Evolutionary conservation across 176 grass and related monocot genomes (phyloP).

Genomic region (Carex parvula): DNA sequence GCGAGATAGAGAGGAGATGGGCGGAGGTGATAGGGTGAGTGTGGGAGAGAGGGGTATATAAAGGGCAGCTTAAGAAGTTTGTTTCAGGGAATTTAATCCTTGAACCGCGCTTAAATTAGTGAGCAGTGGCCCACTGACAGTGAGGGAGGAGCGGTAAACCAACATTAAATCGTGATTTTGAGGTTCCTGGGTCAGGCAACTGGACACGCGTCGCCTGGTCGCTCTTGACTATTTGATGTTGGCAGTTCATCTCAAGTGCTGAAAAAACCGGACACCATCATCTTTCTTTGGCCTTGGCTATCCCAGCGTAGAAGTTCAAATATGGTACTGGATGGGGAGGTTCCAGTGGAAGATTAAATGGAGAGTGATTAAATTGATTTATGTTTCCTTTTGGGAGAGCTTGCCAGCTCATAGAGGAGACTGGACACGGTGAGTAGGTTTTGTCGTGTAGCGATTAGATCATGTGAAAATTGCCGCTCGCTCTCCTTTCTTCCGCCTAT

Average conservation of each 20-base stretch:
- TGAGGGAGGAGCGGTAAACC: not conserved
- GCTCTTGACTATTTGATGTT: not conserved
- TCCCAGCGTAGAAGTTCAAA: not conserved
- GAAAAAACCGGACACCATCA: not conserved
- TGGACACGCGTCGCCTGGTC: constrained; percentile 21
- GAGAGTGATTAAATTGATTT: not conserved
- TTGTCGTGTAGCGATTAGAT: constrained; percentile 17
- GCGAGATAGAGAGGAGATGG: not conserved
- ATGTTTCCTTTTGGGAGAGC: constrained; percentile 17
- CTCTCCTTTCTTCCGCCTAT: not conserved
- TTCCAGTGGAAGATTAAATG: not conserved
- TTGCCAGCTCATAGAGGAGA: constrained; percentile 25
- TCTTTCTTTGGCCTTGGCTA: no score
- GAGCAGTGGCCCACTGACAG: not conserved
- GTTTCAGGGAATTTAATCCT: no score
- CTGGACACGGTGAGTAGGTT: not conserved
- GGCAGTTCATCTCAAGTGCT: not conserved
- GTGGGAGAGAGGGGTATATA: constrained; percentile 6
- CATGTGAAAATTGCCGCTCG: constrained; percentile 28
- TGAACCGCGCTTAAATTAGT: not conserved
- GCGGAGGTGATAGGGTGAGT: not conserved
- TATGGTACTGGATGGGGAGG: no score
- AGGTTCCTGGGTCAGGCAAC: not conserved
- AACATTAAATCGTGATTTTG: not conserved
- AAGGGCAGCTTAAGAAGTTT: not conserved